Evolutionary conservation across 23 red algal genomes (phyloP), one percentile per base, ranked within the genome.

Genomic region (Chondrus crispus): DNA sequence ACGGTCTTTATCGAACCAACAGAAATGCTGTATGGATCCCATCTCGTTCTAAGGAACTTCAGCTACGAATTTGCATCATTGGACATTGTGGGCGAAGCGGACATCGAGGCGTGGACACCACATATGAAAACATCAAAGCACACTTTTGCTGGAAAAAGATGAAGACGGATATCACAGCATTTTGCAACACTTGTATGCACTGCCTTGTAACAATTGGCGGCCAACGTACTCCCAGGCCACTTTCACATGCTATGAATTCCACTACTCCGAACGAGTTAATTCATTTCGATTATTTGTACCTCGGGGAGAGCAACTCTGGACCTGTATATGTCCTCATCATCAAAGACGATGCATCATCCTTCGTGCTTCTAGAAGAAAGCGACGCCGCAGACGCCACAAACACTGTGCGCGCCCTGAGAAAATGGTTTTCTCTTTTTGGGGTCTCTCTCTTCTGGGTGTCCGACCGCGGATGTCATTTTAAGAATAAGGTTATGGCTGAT

Each of bases 41-140:
- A 33, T 26, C 10, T 7, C 24, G 29, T 12, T 41, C 78, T 58
- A 58, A 0, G 19, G 1, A 0, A 0, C 32, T 83, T 32, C 78
- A 83, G 1, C 40, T 83, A 19, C 78, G 78, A 24, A 35, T 83
- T 28, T 83, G 1, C 40, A 45, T 83, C 51, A 83, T 83, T 83
- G 52, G 1, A 2, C 45, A 83, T 83, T 58, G 1, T 26, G 2
- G 78, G 11, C 1, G 48, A 28, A 47, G 78, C 11, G 78, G 78
- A 26, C 1, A 83, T 52, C 78, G 78, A 0, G 53, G 2, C 5
- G 78, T 47, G 10, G 41, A 54, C 32, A 52, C 78, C 29, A 83
- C 78, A 26, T 83, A 26, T 47, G 40, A 83, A 16, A 62, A 58
- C 1, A 54, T 62, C 14, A 37, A 1, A 26, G 30, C 24, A 9